Evolutionary conservation across 345 rosid species (phyloP), one percentile per base, ranked within the genome.

Genomic region (Moringa oleifera): DNA sequence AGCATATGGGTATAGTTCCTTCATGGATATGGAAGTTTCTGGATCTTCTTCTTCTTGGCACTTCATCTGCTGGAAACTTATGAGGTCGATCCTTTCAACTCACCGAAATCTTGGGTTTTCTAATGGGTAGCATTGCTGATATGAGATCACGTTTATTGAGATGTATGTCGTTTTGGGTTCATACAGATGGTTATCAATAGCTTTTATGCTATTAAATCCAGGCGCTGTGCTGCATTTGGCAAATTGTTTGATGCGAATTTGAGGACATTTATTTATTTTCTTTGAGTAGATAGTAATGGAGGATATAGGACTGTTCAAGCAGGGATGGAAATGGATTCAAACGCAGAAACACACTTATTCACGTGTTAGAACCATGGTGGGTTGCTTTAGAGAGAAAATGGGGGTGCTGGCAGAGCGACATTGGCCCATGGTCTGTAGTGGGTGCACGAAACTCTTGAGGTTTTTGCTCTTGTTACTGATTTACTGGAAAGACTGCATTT

Each of bases 241-340:
- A 33, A 33, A 33, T 47, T 15, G 8, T 23, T 36, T 56, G 23
- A 58, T 53, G 18, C 18, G 9, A 20, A 7, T 53, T 24, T 57
- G 16, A 23, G 15, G 36, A 56, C 33, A 55, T 63, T 23, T 36
- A 59, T 68, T 64, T 68, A 15, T 41, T 41, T 58, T 33, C 37
- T n/a, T n/a, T n/a, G 25, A 25, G 59, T 12, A 25, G 23, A 33
- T 8, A 53, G 66, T 20, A 36, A 94, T 90, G 99, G 96, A 82
- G 71, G 99, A 90, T 64, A 85, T 94, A 66, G 92, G 95, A 55
- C 75, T 94, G 66, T 84, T 86, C 50, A 82, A 80, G 71, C 99
- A 88, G 73, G 92, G 83, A 0, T 88, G 93, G 96, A 77, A 87
- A 72, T 94, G 99, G 97, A 63, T 90, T 64, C 85, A 78, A 46